Evolutionary conservation across 2,329 filamentous ascomycete species (phyloP), one percentile per base, ranked within the genome.

Genomic region (Beauveria scarabaeidicola): DNA sequence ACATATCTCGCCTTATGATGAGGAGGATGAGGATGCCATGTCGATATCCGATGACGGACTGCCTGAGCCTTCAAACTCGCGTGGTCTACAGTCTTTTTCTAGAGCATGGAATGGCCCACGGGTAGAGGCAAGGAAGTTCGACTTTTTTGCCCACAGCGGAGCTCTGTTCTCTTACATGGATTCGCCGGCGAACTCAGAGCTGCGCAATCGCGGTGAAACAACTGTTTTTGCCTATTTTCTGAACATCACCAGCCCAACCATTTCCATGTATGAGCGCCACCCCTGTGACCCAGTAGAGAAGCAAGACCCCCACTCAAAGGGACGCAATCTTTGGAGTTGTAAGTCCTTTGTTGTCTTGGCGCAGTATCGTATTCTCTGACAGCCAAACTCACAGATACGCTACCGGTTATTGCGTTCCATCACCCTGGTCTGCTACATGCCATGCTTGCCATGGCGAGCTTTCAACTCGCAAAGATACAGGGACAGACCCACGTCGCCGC

Each of bases 221-320:
- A 82, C 87, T 32, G 86, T 96, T 7, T 97, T 97, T 70, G 88
- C 88, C 71, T 91, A 97, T 72, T 97, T 97, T 70, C 85, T 97
- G 51, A 88, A 91, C 65, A 88, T 94, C 7, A 96, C 91, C 2
- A 92, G 88, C 0, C 90, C 91, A 1, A 89, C 84, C 64, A 83
- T 97, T 69, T 96, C 92, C 1, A 81, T 96, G 29, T 96, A 90
- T 69, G 92, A 97, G 72, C 82, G 93, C 57, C 86, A 92, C 70
- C 86, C 89, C 2, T 81, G 86, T 59, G 90, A 93, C 67, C 82
- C 89, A 1, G 81, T 84, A 1, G 80, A 86, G 29, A 69, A 68
- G 50, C 67, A 66, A 7, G 79, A 89, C 32, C 86, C 86, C 50
- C 76, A 78, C 10, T 77, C 82, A 0, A 79, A 84, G 9, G 82